A percentile compares a stretch with the other conserved stretches of the same genome.
These are phyloP conservation scores for Aspergillus neotritici DNA, from an alignment of 2,329 filamentous ascomycete species.

Conservation along the genomic window DNA sequence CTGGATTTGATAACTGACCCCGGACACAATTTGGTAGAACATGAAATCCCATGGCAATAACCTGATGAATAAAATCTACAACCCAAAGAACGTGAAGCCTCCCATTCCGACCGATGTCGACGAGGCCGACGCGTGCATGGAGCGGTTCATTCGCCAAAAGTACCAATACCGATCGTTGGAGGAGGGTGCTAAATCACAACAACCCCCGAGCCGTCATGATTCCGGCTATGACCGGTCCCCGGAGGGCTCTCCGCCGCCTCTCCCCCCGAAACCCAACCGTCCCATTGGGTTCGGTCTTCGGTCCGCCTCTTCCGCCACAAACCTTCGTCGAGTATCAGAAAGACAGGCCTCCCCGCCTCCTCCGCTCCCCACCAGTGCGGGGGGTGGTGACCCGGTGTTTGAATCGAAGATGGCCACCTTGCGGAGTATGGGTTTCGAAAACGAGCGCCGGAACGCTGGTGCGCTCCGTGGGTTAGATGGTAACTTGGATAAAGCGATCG, in stretches of 20 bases:
- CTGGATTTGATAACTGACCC: slow-evolving; percentile 68
- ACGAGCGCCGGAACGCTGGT: slow-evolving; percentile 72
- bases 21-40: slow-evolving; percentile 52
- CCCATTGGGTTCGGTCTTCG: slow-evolving; percentile 60
- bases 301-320: slow-evolving; percentile 66
- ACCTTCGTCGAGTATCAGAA: slow-evolving; percentile 52
- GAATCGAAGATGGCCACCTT: slow-evolving; percentile 73
- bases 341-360: slow-evolving; percentile 45
- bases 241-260: slow-evolving; percentile 51
- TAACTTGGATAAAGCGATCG: slow-evolving; percentile 78
- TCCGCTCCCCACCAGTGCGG: slow-evolving; percentile 23
- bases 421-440: slow-evolving; percentile 85
- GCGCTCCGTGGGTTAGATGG: slow-evolving; percentile 79
- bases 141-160: slow-evolving; percentile 90
- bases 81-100: slow-evolving; percentile 74
- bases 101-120: slow-evolving; percentile 85
- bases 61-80: slow-evolving; percentile 81
- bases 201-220: slow-evolving; percentile 48
- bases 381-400: slow-evolving; percentile 38
- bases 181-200: slow-evolving; percentile 40
- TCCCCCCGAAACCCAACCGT: slow-evolving; percentile 56
- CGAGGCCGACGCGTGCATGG: slow-evolving; percentile 90
- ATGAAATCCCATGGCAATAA: slow-evolving; percentile 91
- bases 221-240: slow-evolving; percentile 51
- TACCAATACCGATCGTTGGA: slow-evolving; percentile 65